Conservation (phyloP, 2,329 filamentous ascomycete genomes). For the Blastomyces emzantsi region DNA sequence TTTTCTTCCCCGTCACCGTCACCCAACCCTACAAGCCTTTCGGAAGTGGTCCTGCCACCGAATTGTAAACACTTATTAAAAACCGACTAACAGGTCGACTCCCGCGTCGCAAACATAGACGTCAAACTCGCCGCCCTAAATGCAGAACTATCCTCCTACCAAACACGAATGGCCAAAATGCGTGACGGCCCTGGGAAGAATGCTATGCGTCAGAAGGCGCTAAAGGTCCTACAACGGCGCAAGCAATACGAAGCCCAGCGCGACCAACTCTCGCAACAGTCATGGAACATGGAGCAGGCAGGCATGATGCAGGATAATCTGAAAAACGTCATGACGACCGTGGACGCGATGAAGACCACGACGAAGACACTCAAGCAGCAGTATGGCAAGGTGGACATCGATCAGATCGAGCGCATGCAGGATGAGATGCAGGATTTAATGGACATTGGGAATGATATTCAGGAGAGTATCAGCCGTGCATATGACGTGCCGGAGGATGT, state of each 20-base stretch:
- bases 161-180: slow-evolving; percentile 81
- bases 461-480: slow-evolving; percentile 80
- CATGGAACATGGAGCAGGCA: slow-evolving; percentile 99
- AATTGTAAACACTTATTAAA: slow-evolving; percentile 4
- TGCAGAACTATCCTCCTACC: slow-evolving; percentile 79
- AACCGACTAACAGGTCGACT: slow-evolving; percentile 53
- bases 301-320: slow-evolving; percentile 98
- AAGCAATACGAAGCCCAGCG: slow-evolving; percentile 92
- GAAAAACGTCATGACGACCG: slow-evolving; percentile 96
- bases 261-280: slow-evolving; percentile 86
- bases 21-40: not conserved
- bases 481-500: slow-evolving; percentile 97
- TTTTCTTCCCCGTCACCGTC: too few species aligned
- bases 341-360: slow-evolving; percentile 94
- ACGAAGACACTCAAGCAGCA: slow-evolving; percentile 88
- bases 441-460: slow-evolving; percentile 96
- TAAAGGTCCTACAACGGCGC: slow-evolving; percentile 85
- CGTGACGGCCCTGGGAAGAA: slow-evolving; percentile 90
- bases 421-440: slow-evolving; percentile 98
- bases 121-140: slow-evolving; percentile 91
- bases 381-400: slow-evolving; percentile 94
- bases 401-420: slow-evolving; percentile 95
- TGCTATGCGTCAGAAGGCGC: slow-evolving; percentile 85
- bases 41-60: slow-evolving; percentile 8
- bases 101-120: slow-evolving; percentile 75